Evolutionary conservation across 192 early-diverging fungal species (phyloP).

Genomic region (Allomyces arbusculus): DNA sequence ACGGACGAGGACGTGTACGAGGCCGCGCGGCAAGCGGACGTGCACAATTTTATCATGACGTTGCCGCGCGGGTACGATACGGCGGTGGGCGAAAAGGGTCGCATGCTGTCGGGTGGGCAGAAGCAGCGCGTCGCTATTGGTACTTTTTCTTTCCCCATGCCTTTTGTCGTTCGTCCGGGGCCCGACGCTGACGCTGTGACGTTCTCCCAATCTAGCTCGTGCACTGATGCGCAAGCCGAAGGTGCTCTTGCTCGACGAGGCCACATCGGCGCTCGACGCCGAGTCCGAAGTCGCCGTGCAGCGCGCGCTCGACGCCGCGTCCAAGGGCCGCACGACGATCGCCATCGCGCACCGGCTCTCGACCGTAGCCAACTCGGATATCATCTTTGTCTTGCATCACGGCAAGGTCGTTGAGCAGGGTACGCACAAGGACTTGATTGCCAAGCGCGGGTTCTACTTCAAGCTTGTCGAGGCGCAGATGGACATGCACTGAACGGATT

Average conservation of each 20-base stretch:
- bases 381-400: conserved; percentile 63
- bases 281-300: conserved; percentile 52
- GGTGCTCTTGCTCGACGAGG: conserved; percentile 68
- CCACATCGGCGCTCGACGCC: conserved; percentile 50
- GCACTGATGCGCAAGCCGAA: conserved; percentile 71
- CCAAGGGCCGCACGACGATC: conserved; percentile 48
- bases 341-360: conserved; percentile 54
- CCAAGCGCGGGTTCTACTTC: conserved; percentile 36
- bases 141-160: not conserved
- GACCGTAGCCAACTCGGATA: conserved; percentile 45
- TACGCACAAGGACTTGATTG: conserved; percentile 52
- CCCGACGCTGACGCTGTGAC: too few species aligned
- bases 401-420: conserved; percentile 56
- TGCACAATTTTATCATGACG: conserved; percentile 29
- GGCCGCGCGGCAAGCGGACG: conserved; percentile 23
- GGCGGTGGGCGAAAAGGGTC: conserved; percentile 23
- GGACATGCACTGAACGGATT: conserved; percentile 18
- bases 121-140: conserved; percentile 72
- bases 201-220: conserved; percentile 19
- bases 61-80: conserved; percentile 24
- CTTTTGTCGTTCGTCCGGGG: too few species aligned
- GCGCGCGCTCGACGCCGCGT: conserved; percentile 42
- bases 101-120: conserved; percentile 42
- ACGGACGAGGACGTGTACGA: conserved; percentile 49
- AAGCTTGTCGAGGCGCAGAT: conserved; percentile 47